Percentiles rank a stretch among this genome's conserved stretches.
phyloP scores from a whole-genome alignment of 2,329 filamentous ascomycete genomes.

The Pestalotiopsis sp. region DNA sequence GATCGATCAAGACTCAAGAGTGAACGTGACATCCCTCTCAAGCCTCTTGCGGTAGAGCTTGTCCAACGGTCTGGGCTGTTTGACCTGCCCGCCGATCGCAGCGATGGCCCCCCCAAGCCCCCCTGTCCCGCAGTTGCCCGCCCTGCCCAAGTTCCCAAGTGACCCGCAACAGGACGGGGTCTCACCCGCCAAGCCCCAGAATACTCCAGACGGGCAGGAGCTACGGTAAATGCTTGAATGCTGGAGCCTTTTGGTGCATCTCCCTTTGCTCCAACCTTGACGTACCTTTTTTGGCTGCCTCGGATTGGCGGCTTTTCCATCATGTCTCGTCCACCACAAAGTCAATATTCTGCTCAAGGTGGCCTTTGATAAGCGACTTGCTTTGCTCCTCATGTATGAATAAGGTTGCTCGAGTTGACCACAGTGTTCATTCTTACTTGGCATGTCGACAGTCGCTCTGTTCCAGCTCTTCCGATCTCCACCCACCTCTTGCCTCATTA shows the following conservation, averaged over 20 bases:
- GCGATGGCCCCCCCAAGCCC: neutral
- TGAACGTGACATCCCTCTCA: neutral
- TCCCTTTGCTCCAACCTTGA: neutral
- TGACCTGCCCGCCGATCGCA: constrained; percentile 10
- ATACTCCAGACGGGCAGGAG: constrained; percentile 3
- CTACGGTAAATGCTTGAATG: neutral
- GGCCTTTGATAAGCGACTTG: neutral
- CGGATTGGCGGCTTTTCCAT: neutral
- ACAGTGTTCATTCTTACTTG: too few relatives aligned
- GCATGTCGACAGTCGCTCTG: too few relatives aligned
- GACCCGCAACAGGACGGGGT: neutral
- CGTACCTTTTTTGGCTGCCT: neutral
- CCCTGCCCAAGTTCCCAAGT: neutral
- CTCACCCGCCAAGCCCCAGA: constrained; percentile 8
- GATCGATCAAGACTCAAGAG: neutral
- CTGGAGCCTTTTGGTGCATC: neutral
- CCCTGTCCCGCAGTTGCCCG: neutral
- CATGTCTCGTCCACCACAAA: neutral
- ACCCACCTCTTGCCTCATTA: too few relatives aligned
- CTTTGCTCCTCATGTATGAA: neutral
- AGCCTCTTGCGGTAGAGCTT: neutral
- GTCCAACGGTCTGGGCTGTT: constrained; percentile 7
- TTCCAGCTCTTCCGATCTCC: too few relatives aligned
- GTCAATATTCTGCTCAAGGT: neutral
- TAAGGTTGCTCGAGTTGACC: neutral